Evolutionary conservation across 2,329 filamentous ascomycete genomes (phyloP), one percentile per base, ranked within the genome.

Genomic region (Tolypocladium nubicola): DNA sequence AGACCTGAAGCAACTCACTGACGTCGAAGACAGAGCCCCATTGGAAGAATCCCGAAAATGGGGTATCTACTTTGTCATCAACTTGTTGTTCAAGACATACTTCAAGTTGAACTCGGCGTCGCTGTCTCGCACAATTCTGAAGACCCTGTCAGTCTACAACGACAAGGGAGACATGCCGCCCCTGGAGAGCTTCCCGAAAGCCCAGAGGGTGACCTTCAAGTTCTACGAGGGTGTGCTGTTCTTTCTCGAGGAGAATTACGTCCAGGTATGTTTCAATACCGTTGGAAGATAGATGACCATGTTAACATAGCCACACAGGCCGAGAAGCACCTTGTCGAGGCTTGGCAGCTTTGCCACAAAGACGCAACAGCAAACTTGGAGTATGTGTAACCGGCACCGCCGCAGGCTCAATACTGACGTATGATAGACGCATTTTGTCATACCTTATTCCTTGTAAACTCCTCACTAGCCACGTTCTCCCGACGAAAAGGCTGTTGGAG

Each of bases 31-130:
- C 66, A 93, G 90, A 72, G 88, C 89, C 60, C 85, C 88, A 16
- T 77, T 97, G 50, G 85, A 91, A 67, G 88, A 96, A 66, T 97
- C 93, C 10, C 85, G 94, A 56, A 99, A 97, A 82, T 99, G 94
- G 94, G 95, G 90, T 8, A 89, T 96, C 53, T 99, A 99, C 76
- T 92, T 91, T 71, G 87, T 93, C 62, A 90, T 92, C 67, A 97
- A 96, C 68, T 81, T 99, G 9, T 79, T 97, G 16, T 99, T 99
- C 83, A 97, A 97, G 74, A 97, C 92, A 1, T 97, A 97, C 72
- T 99, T 99, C 78, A 95, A 90, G 76, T 79, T 97, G 61, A 96
- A 96, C 73, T 89, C 88, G 39, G 87, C 95, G 58, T 86, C 85
- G n/a, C 78, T 97, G 23, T 96, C 87, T 21, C 91, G 94, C 69